These are phyloP conservation scores for Diaporthe amygdali DNA, from an alignment of 2,329 filamentous ascomycete species.

Conservation along the genomic window DNA sequence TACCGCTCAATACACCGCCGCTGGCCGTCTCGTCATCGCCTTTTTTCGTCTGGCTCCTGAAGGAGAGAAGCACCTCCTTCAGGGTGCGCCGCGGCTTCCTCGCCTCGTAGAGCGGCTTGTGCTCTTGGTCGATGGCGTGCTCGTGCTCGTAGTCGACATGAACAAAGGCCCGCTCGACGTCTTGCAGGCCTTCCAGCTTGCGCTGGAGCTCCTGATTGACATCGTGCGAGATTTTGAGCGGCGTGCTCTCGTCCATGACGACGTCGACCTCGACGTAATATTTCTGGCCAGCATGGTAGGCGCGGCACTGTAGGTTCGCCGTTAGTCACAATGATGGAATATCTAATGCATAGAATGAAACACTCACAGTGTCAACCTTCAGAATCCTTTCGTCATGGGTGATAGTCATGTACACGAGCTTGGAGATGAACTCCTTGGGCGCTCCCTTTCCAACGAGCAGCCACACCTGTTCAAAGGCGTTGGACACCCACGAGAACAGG, in stretches of 20 bases:
- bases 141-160: conserved; percentile 51
- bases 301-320: conserved; percentile 47
- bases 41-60: conserved; percentile 31
- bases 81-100: conserved; percentile 36
- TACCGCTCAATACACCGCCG: neutral
- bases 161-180: conserved; percentile 51
- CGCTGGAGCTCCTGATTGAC: conserved; percentile 64
- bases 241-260: conserved; percentile 60
- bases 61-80: conserved; percentile 41
- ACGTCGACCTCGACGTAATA: conserved; percentile 69
- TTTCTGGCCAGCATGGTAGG: conserved; percentile 65
- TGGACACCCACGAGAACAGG: conserved; percentile 64
- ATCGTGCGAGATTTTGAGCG: conserved; percentile 63
- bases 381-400: conserved; percentile 59
- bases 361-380: conserved; percentile 58
- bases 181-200: conserved; percentile 58
- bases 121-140: conserved; percentile 46
- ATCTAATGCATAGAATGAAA: neutral
- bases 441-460: conserved; percentile 66
- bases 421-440: conserved; percentile 60
- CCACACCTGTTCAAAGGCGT: conserved; percentile 67
- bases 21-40: neutral
- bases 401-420: conserved; percentile 60
- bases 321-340: conserved; percentile 15
- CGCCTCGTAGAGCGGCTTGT: conserved; percentile 47